Evolutionary conservation across 2,329 filamentous ascomycete genomes (phyloP), one percentile per base, ranked within the genome.

Genomic region (Exophiala sideris): DNA sequence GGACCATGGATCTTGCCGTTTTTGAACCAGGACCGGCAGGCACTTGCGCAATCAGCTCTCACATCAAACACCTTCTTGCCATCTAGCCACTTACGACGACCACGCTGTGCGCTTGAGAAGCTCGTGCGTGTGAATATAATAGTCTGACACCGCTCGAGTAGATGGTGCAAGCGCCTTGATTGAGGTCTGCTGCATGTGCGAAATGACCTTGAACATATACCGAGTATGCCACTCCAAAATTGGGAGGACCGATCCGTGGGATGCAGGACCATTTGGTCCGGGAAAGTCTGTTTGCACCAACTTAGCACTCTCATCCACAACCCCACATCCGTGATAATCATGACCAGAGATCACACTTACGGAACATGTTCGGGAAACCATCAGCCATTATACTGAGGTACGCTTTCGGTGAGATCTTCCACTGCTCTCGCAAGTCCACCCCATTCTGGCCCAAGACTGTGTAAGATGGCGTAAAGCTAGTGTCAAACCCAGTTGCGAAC

Each of bases 401-500:
- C 11, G 54, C 53, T 3, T 48, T 40, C 2, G 57, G 57, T n/a
- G 59, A 54, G 7, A 62, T 47, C 38, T 52, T 57, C 65, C 68
- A 60, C 33, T 60, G 48, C 14, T 68, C 63, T n/a, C 57, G 50
- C 16, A 59, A 55, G 39, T 60, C 51, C 10, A 40, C 32, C 2
- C 66, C 65, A 11, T 62, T 62, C 3, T 64, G 63, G 1, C 69
- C 69, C 14, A 62, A 62, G 9, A 73, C 64, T 12, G 66, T 60
- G 46, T 71, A 71, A 5, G 67, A 64, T 0, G 70, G 69, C 5
- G 64, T 65, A 29, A 66, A 71, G 3, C 65, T 65, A 6, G 68
- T 71, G 33, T 72, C 64, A 40, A 72, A 72, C 0, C 70, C 70
- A 2, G 70, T 73, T 7, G 70, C 70, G 48, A 70, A 73, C 24